Conservation (phyloP, 2,329 filamentous ascomycete genomes). For the Fusarium sp. region DNA sequence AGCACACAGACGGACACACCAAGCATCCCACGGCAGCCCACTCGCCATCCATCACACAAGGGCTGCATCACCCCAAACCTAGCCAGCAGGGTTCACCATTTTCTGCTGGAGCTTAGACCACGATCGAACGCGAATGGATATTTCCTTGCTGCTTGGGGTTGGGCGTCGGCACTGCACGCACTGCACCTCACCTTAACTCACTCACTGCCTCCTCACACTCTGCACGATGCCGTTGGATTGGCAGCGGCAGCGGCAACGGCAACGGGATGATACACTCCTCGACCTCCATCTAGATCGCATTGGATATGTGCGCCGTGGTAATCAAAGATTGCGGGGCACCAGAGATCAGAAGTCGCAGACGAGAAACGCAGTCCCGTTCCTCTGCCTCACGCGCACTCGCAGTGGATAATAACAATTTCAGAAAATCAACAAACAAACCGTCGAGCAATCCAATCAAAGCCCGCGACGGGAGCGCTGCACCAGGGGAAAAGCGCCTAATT, state of each 20-base stretch:
- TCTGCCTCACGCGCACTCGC: constrained; percentile 17
- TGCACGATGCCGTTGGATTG: background rate
- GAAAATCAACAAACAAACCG: constrained; percentile 42
- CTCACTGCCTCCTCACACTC: background rate
- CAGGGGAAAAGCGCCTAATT: constrained; percentile 37
- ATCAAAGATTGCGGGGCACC: constrained; percentile 33
- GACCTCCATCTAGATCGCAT: constrained; percentile 17
- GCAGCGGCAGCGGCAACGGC: constrained; percentile 8
- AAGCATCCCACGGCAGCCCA: constrained; percentile 14
- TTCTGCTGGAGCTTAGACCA: constrained; percentile 18
- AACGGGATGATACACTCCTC: constrained; percentile 26
- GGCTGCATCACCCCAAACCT: constrained; percentile 15
- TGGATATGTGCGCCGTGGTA: constrained; percentile 25
- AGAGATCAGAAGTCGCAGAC: constrained; percentile 29
- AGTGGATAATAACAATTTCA: constrained; percentile 44
- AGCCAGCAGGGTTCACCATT: constrained; percentile 28
- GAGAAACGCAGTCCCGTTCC: constrained; percentile 37
- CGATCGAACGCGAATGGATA: constrained; percentile 11
- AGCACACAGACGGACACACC: background rate
- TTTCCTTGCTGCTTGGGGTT: constrained; percentile 1
- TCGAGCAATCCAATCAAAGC: constrained; percentile 36
- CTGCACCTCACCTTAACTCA: constrained; percentile 19
- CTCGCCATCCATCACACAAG: constrained; percentile 28
- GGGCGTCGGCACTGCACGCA: constrained; percentile 35
- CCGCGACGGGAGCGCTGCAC: constrained; percentile 15